Evolutionary conservation across 2,329 filamentous ascomycete species (phyloP), one percentile per base, ranked within the genome.

Genomic region (Uncinocarpus reesii): DNA sequence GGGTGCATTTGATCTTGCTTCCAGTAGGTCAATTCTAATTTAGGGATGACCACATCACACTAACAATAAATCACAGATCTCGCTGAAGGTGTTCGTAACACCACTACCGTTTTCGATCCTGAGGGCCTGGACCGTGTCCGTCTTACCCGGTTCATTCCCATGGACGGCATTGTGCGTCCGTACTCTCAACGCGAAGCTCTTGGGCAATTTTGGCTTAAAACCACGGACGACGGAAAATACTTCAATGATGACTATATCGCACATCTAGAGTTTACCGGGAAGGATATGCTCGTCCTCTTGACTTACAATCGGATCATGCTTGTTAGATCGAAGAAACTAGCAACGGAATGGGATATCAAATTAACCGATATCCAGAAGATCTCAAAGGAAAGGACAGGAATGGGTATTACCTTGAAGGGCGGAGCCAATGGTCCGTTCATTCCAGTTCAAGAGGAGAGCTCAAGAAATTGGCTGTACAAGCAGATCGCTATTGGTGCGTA

Each of bases 201-300:
- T 2, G 92, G 92, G 0, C 92, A 98, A 65, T 95, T 87, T 72
- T 98, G 92, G 93, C 81, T 98, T 55, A 98, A 98, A 75, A 94
- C 95, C 51, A 81, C 94, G 8, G 92, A 98, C 68, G 92, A 95
- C 55, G 92, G 92, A 53, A 92, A 89, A 65, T 96, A 90, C 73
- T 98, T 98, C 77, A 84, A 94, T 68, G 92, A 98, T 67, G 79
- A 87, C 62, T 98, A 98, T 70, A 92, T 98, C 64, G 93, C 89
- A 3, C 93, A 98, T 63, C 74, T 98, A 3, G 90, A 98, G 67
- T 77, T 98, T 21, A 85, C 87, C 8, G 80, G 82, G 52, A 86
- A 92, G 64, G 89, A 93, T 62, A 84, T 88, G 73, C 81, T 90
- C 49, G 83, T 89, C 41, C 86, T 96, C 79, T 77, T 98, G 52